Percentiles rank a stretch among this genome's conserved stretches.
Conservation (phyloP, 2,329 filamentous ascomycete species). For the Cryphonectria japonica region DNA sequence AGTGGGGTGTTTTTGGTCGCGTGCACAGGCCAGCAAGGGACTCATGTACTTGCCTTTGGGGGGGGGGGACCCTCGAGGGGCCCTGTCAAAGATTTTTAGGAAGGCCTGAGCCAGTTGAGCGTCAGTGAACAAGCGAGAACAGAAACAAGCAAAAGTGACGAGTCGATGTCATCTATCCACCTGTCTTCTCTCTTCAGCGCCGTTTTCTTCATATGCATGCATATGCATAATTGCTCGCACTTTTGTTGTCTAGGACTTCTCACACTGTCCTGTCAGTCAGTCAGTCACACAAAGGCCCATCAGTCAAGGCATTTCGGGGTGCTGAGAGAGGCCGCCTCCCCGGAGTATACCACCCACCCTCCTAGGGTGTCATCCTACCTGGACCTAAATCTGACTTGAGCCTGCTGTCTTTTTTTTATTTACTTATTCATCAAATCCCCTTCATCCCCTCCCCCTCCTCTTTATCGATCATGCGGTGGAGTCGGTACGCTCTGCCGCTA, state of each 20-base stretch:
- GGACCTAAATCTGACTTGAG: not conserved
- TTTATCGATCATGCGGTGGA: constrained; percentile 57
- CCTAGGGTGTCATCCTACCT: constrained; percentile 14
- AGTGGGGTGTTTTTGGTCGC: constrained; percentile 6
- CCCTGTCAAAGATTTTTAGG: not conserved
- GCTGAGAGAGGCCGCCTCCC: constrained; percentile 19
- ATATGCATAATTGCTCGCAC: not conserved
- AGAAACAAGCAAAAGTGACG: constrained; percentile 4
- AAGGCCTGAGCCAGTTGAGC: not conserved
- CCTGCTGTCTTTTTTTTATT: constrained; percentile 28
- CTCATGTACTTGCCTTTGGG: not conserved
- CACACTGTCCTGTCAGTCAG: not conserved
- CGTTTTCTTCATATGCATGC: not conserved
- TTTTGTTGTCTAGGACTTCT: not conserved
- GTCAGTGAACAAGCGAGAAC: not conserved
- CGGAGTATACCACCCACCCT: not conserved
- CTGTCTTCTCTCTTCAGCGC: not conserved
- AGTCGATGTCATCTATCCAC: constrained; percentile 10
- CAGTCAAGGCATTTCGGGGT: constrained; percentile 10
- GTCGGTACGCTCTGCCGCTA: constrained; percentile 58
- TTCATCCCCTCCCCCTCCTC: constrained; percentile 24
- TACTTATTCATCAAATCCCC: constrained; percentile 27
- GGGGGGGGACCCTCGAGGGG: not conserved
- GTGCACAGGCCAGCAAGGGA: constrained; percentile 26
- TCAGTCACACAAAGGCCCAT: not conserved